These are phyloP conservation scores for Leptographium radiaticola DNA, from an alignment of 2,329 filamentous ascomycete genomes.

Conservation along the genomic window DNA sequence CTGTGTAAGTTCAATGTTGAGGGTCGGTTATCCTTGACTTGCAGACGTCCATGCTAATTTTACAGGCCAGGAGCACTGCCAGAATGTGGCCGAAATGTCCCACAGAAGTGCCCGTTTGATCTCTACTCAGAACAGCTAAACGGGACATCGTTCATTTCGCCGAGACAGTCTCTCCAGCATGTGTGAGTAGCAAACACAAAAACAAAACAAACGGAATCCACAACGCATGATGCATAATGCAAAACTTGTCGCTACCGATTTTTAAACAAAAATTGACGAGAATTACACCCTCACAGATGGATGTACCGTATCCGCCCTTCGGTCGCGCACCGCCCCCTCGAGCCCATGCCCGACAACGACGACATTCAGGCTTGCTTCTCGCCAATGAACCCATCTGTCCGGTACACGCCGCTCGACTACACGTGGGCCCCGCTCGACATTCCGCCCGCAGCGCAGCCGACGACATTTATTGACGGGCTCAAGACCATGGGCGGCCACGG, in stretches of 20 bases:
- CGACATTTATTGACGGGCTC: conserved; percentile 32
- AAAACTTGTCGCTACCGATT: not conserved
- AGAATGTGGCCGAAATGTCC: conserved; percentile 25
- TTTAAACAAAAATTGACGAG: too few species aligned
- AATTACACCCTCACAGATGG: not conserved
- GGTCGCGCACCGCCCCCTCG: not conserved
- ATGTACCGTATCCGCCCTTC: conserved; percentile 7
- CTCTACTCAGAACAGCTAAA: conserved; percentile 33
- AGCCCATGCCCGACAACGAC: not conserved
- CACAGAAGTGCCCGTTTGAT: conserved; percentile 26
- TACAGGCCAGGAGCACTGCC: conserved; percentile 26
- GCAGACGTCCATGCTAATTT: not conserved
- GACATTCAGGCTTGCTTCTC: not conserved
- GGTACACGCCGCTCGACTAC: conserved; percentile 27
- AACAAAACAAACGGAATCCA: not conserved
- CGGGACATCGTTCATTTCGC: conserved; percentile 22
- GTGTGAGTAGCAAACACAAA: conserved; percentile 11
- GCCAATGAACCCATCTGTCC: conserved; percentile 11
- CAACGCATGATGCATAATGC: not conserved
- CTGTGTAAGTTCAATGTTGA: conserved; percentile 14
- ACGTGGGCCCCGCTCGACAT: conserved; percentile 31
- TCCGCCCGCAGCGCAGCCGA: not conserved
- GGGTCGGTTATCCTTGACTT: not conserved
- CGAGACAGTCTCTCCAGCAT: conserved; percentile 16
- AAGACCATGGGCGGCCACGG: conserved; percentile 34